A percentile compares a stretch with the other conserved stretches of the same genome.
phyloP scores from a whole-genome alignment of 768 basidiomycete species.

The Kwoniella europaea region DNA sequence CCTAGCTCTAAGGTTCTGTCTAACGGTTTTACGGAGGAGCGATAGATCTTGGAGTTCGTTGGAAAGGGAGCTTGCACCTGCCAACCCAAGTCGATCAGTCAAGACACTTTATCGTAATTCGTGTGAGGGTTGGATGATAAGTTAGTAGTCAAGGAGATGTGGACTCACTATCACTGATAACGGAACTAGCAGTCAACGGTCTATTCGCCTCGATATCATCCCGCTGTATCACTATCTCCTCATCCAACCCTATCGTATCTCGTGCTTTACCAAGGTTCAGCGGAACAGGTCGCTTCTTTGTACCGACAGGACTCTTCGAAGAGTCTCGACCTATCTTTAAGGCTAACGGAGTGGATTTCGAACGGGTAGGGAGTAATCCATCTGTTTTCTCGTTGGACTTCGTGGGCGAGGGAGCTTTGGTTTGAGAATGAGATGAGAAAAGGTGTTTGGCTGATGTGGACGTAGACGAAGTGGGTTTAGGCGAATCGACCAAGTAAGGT shows the following conservation, averaged over 20 bases:
- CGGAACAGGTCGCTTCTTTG: constrained; percentile 24
- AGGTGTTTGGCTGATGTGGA: constrained; percentile 5
- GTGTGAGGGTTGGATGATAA: neutral
- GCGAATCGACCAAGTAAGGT: constrained; percentile 21
- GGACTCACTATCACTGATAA: constrained; percentile 15
- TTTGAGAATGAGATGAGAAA: neutral
- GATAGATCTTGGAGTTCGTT: constrained; percentile 42
- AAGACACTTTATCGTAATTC: neutral
- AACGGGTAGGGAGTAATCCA: neutral
- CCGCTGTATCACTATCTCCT: constrained; percentile 27
- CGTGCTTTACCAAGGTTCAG: constrained; percentile 18
- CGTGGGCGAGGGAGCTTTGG: neutral
- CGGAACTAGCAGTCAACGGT: constrained; percentile 18
- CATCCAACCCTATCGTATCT: constrained; percentile 25
- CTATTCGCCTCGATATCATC: constrained; percentile 3
- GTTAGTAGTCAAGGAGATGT: neutral
- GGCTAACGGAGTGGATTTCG: constrained; percentile 4
- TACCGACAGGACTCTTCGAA: constrained; percentile 5
- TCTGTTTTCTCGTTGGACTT: neutral
- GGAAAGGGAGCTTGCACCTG: constrained; percentile 30
- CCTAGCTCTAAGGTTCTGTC: constrained; percentile 40
- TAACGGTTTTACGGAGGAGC: constrained; percentile 33
- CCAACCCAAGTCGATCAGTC: neutral
- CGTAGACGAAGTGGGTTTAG: constrained; percentile 7
- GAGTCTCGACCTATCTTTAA: neutral